A percentile compares a stretch with the other conserved stretches of the same genome.
phyloP scores from a whole-genome alignment of 2,329 filamentous ascomycete species.

The Phialocephala sp. region DNA sequence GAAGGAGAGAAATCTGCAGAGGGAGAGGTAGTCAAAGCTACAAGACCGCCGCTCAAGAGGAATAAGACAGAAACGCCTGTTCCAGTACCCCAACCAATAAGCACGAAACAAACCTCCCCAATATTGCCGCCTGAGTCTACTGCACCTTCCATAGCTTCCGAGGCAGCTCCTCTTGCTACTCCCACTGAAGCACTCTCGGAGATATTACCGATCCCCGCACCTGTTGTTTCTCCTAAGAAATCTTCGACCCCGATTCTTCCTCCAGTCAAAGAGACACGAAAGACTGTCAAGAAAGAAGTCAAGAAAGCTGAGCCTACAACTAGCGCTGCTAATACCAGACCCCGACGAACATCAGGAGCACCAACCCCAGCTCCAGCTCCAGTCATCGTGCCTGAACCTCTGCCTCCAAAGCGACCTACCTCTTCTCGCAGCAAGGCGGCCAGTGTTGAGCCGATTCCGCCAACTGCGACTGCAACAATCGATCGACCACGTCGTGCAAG shows the following conservation, averaged over 20 bases:
- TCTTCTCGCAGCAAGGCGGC: conserved; percentile 43
- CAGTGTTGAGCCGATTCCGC: conserved; percentile 36
- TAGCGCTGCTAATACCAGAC: conserved; percentile 28
- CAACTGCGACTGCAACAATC: conserved; percentile 30
- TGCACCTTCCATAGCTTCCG: conserved; percentile 33
- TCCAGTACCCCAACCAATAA: conserved; percentile 49
- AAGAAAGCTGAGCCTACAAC: conserved; percentile 22
- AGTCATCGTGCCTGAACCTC: conserved; percentile 26
- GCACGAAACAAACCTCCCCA: conserved; percentile 44
- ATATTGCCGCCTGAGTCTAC: conserved; percentile 27
- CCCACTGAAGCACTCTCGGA: conserved; percentile 27
- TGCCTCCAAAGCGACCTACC: conserved; percentile 39
- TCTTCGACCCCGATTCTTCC: conserved; percentile 45
- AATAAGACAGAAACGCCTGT: conserved; percentile 64
- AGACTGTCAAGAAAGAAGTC: conserved; percentile 29
- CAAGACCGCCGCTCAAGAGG: conserved; percentile 54
- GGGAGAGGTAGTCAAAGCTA: conserved; percentile 25
- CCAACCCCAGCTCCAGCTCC: conserved; percentile 29
- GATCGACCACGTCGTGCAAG: conserved; percentile 44
- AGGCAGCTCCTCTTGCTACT: conserved; percentile 23
- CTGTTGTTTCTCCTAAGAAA: conserved; percentile 39
- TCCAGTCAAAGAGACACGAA: conserved; percentile 36
- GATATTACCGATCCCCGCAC: conserved; percentile 20
- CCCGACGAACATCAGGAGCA: conserved; percentile 30
- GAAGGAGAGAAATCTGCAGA: conserved; percentile 15